These are phyloP conservation scores for Abelmoschus esculentus DNA, from an alignment of 345 rosid species.

Conservation along the genomic window DNA sequence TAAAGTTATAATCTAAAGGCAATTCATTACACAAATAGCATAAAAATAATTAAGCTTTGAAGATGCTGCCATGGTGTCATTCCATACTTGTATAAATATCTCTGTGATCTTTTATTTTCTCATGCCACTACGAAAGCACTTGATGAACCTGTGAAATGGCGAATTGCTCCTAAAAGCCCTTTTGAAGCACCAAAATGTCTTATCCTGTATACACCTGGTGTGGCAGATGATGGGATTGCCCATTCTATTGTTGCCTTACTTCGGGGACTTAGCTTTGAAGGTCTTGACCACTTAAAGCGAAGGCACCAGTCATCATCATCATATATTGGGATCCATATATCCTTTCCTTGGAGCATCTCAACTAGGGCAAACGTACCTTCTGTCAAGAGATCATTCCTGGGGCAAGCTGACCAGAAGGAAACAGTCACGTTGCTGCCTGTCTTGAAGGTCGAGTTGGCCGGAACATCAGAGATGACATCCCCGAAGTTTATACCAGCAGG, in stretches of 20 bases:
- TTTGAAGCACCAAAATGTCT: constrained; percentile 69
- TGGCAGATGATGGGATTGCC: constrained; percentile 66
- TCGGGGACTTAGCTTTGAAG: constrained; percentile 50
- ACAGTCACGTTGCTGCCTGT: constrained; percentile 60
- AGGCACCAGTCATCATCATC: constrained; percentile 95
- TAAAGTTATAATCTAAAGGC: neutral
- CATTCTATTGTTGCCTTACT: constrained; percentile 80
- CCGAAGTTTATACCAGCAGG: constrained; percentile 65
- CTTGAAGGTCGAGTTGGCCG: constrained; percentile 61
- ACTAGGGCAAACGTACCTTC: constrained; percentile 91
- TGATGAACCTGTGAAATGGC: constrained; percentile 54
- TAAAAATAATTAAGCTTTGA: neutral
- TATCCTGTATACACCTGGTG: constrained; percentile 73
- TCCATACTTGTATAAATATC: neutral
- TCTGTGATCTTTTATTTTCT: neutral
- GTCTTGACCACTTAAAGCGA: constrained; percentile 81
- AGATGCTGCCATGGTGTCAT: neutral
- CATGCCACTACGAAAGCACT: constrained; percentile 52
- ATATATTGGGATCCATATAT: constrained; percentile 67
- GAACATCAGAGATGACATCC: constrained; percentile 65
- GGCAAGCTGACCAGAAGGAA: constrained; percentile 92
- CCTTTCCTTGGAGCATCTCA: constrained; percentile 61
- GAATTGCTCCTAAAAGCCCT: constrained; percentile 39
- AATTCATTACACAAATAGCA: neutral
- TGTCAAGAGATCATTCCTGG: constrained; percentile 82